A percentile compares a stretch with the other conserved stretches of the same genome.
phyloP scores from a whole-genome alignment of 495 filamentous ascomycete species.

The Tuber umbilicatum region DNA sequence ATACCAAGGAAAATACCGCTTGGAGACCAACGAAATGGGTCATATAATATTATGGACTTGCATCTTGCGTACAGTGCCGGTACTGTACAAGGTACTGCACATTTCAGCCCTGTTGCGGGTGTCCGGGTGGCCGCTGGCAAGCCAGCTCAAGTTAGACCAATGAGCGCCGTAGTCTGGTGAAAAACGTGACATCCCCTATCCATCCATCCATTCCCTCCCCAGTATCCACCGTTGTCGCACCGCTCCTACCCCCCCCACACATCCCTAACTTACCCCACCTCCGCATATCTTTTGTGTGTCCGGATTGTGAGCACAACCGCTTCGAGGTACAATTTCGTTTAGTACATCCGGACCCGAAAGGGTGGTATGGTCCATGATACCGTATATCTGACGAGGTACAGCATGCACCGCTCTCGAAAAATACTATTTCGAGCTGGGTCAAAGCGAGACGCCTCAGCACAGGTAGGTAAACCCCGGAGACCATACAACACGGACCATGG shows the following conservation, averaged over 20 bases:
- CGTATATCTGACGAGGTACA: not conserved
- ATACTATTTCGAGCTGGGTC: not conserved
- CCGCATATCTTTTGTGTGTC: not conserved
- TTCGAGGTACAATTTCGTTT: not conserved
- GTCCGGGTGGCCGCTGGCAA: not conserved
- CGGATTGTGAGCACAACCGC: not conserved
- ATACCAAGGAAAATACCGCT: not conserved
- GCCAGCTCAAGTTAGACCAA: not conserved
- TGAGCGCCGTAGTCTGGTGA: not conserved
- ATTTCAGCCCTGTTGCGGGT: not conserved
- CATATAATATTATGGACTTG: too few relatives aligned
- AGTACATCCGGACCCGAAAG: not conserved
- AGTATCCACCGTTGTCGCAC: not conserved
- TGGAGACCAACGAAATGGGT: not conserved
- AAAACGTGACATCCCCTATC: not conserved
- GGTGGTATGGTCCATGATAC: constrained; percentile 1
- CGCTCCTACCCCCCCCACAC: not conserved
- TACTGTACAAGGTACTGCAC: too few relatives aligned
- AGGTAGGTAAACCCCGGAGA: not conserved
- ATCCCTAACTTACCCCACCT: not conserved
- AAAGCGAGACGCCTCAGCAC: not conserved
- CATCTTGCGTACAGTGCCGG: too few relatives aligned
- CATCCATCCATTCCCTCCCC: not conserved
- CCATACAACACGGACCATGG: not conserved
- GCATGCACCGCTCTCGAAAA: not conserved